phyloP scores from a whole-genome alignment of 192 early-diverging fungal genomes.

The Backusella tuberculispora region DNA sequence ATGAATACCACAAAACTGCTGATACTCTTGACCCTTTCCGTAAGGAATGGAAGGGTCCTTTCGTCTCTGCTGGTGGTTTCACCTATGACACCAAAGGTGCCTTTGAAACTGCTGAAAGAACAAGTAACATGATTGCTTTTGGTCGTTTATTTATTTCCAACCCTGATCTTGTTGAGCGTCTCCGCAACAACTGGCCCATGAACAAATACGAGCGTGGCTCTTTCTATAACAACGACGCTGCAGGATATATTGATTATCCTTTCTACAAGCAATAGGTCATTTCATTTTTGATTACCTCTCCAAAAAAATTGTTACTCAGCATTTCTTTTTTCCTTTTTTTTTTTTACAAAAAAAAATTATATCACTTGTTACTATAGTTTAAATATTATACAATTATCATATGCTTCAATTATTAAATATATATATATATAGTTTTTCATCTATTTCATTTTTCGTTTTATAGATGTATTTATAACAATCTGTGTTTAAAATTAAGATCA shows the following conservation, averaged over 20 bases:
- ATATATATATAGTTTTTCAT: too few relatives aligned
- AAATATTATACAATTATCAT: too few relatives aligned
- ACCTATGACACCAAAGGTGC: constrained; percentile 7
- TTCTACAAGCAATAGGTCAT: background rate
- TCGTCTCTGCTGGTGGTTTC: constrained; percentile 32
- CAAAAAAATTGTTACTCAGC: background rate
- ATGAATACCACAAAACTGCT: background rate
- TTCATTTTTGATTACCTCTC: background rate
- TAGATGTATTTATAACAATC: too few relatives aligned
- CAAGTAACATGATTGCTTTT: constrained; percentile 38
- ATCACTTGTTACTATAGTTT: too few relatives aligned
- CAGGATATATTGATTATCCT: constrained; percentile 25
- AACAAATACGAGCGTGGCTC: constrained; percentile 34
- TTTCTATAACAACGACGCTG: constrained; percentile 22
- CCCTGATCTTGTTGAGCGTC: constrained; percentile 34
- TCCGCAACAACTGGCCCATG: constrained; percentile 26
- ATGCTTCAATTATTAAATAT: too few relatives aligned
- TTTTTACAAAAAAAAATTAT: too few relatives aligned
- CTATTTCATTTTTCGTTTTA: too few relatives aligned
- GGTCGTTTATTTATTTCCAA: constrained; percentile 38
- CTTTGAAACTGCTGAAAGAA: constrained; percentile 18
- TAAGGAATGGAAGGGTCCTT: constrained; percentile 22
- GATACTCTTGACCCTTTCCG: constrained; percentile 25
- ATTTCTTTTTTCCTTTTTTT: too few relatives aligned
- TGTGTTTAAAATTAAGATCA: too few relatives aligned